Percentiles rank a stretch among this genome's conserved stretches.
phyloP scores from a whole-genome alignment of 345 rosid species.

The Bruguiera sexangula region DNA sequence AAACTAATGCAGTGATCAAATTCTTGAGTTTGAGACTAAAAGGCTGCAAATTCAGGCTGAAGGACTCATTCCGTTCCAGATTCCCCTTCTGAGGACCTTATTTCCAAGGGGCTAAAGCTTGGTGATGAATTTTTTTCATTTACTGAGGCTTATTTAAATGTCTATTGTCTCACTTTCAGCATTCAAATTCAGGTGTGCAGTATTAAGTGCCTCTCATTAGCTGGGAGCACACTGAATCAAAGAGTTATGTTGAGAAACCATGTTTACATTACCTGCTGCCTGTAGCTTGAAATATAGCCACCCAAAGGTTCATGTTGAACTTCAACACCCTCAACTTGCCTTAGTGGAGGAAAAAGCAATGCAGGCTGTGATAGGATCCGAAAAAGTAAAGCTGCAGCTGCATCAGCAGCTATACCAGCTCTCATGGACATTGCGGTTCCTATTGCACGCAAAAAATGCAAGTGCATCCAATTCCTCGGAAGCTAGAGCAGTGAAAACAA shows the following conservation, averaged over 20 bases:
- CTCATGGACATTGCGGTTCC: slow-evolving; percentile 99
- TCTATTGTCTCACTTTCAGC: neutral
- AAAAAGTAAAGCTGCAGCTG: slow-evolving; percentile 96
- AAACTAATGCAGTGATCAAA: neutral
- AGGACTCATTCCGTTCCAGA: slow-evolving; percentile 6
- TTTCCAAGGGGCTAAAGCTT: too few relatives aligned
- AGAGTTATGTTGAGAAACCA: neutral
- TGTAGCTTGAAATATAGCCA: slow-evolving; percentile 71
- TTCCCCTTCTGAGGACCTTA: neutral
- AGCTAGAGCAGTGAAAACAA: slow-evolving; percentile 54
- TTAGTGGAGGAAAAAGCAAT: slow-evolving; percentile 87
- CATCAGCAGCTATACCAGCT: slow-evolving; percentile 96
- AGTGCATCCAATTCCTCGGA: slow-evolving; percentile 98
- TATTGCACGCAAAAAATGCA: slow-evolving; percentile 97
- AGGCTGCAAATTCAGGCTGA: neutral
- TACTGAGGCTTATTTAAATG: neutral
- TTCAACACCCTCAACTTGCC: slow-evolving; percentile 88
- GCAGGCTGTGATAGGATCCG: slow-evolving; percentile 95
- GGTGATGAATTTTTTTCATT: too few relatives aligned
- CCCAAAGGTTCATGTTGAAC: slow-evolving; percentile 67
- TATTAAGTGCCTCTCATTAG: neutral
- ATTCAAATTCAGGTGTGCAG: neutral
- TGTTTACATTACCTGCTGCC: slow-evolving; percentile 65
- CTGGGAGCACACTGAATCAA: slow-evolving; percentile 6
- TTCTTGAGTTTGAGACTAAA: neutral